Percentiles rank a stretch among this genome's conserved stretches.
These are phyloP conservation scores for Handroanthus guayacan DNA, from an alignment of 257 asterid genomes.

Conservation along the genomic window DNA sequence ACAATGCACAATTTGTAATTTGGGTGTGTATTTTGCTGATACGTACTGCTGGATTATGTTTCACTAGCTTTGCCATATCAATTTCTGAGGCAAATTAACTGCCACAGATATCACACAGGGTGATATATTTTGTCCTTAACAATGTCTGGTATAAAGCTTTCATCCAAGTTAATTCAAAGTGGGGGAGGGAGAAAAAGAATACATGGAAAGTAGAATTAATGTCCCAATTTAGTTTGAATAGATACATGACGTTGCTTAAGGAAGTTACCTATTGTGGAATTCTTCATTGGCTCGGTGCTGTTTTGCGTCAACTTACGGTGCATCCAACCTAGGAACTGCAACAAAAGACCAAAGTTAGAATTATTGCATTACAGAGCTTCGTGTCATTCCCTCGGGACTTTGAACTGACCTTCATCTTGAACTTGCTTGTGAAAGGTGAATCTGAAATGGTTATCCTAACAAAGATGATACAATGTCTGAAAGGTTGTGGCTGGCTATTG, in stretches of 20 bases:
- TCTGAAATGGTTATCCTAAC: constrained; percentile 30
- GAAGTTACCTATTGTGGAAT: constrained; percentile 60
- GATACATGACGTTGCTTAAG: constrained; percentile 25
- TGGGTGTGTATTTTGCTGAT: constrained; percentile 3
- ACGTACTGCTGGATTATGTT: constrained; percentile 16
- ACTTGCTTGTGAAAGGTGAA: constrained; percentile 43
- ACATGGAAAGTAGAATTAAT: constrained; percentile 12
- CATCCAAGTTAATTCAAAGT: constrained; percentile 3
- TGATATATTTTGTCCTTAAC: background rate
- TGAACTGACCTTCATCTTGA: constrained; percentile 76
- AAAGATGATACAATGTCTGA: constrained; percentile 35
- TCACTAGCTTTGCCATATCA: constrained; percentile 10
- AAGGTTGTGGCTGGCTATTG: constrained; percentile 27
- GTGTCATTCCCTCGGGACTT: constrained; percentile 32
- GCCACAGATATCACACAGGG: background rate
- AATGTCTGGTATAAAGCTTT: background rate
- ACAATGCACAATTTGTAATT: constrained; percentile 1
- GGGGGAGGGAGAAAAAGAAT: background rate
- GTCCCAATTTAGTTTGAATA: constrained; percentile 23
- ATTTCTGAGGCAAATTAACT: constrained; percentile 19
- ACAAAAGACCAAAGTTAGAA: constrained; percentile 46
- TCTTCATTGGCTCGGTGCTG: constrained; percentile 52
- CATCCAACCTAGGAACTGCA: constrained; percentile 94
- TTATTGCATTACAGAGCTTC: constrained; percentile 10
- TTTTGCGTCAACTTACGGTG: constrained; percentile 66